Conservation (phyloP, 2,329 filamentous ascomycete genomes). For the Sporothrix brasiliensis region DNA sequence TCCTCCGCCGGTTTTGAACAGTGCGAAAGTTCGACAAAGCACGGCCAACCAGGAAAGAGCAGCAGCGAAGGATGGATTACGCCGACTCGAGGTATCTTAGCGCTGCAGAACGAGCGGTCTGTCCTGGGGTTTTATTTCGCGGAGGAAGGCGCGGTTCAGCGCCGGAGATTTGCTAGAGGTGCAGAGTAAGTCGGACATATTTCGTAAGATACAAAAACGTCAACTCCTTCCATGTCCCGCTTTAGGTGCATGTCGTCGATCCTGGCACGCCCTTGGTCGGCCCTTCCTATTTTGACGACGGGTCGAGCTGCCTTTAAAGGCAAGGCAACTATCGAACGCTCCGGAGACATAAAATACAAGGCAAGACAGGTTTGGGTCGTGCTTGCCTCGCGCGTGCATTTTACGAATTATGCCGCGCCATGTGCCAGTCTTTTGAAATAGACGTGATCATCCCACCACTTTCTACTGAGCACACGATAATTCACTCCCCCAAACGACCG, state of each 20-base stretch:
- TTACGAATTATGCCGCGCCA: background rate
- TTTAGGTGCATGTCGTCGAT: background rate
- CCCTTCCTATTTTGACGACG: background rate
- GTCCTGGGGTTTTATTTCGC: background rate
- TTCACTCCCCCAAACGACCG: background rate
- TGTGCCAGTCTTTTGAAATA: background rate
- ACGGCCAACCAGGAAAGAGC: slow-evolving; percentile 3
- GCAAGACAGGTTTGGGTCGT: background rate
- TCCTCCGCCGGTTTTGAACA: slow-evolving; percentile 10
- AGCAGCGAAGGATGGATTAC: slow-evolving; percentile 16
- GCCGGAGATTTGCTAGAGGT: background rate
- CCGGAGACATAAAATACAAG: background rate
- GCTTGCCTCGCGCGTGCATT: background rate
- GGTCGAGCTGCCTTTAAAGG: background rate
- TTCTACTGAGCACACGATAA: background rate
- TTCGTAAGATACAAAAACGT: background rate
- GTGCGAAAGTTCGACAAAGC: background rate
- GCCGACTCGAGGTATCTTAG: slow-evolving; percentile 8
- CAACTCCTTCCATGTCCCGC: background rate
- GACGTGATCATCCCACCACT: slow-evolving; percentile 8
- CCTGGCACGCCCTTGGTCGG: slow-evolving; percentile 10
- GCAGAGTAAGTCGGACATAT: background rate
- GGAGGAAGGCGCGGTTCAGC: slow-evolving; percentile 16
- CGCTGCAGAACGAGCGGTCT: slow-evolving; percentile 13
- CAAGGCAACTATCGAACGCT: background rate